These are phyloP conservation scores for Coemansia sp. DNA, from an alignment of 192 early-diverging fungal genomes.

Conservation along the genomic window DNA sequence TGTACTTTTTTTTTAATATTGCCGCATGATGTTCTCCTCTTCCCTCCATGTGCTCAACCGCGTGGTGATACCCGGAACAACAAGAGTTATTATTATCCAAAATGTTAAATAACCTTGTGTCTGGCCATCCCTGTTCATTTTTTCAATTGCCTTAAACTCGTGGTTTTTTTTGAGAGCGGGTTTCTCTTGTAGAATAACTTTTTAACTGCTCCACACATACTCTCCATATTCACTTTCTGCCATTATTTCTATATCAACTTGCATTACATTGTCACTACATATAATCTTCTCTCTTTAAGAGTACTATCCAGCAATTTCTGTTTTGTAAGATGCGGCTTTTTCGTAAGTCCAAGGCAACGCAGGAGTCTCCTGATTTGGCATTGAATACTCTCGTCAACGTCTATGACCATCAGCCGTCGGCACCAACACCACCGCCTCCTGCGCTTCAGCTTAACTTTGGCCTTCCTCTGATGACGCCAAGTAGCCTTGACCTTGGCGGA, in stretches of 20 bases:
- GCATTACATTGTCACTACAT: constrained; percentile 3
- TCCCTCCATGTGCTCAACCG: neutral
- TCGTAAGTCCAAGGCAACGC: constrained; percentile 39
- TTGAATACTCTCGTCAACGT: too few species aligned
- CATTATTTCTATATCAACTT: constrained; percentile 11
- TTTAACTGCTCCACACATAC: neutral
- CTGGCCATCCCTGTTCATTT: neutral
- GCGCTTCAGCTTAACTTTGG: constrained; percentile 39
- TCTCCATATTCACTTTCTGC: neutral
- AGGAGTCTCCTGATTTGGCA: too few species aligned
- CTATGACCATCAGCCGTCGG: constrained; percentile 1
- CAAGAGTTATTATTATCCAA: neutral
- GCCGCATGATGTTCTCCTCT: neutral
- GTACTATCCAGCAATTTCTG: neutral
- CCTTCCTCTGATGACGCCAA: constrained; percentile 21
- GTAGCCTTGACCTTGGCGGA: constrained; percentile 9
- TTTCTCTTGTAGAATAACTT: neutral
- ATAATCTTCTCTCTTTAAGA: neutral
- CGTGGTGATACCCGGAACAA: neutral
- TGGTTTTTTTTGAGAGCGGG: neutral
- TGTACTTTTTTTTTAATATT: neutral
- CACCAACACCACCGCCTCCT: constrained; percentile 21
- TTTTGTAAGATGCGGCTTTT: constrained; percentile 35
- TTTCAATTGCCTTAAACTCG: neutral
- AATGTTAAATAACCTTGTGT: neutral